Evolutionary conservation across 1,139 yeast species (phyloP).

Genomic region (Maudiozyma humilis): DNA sequence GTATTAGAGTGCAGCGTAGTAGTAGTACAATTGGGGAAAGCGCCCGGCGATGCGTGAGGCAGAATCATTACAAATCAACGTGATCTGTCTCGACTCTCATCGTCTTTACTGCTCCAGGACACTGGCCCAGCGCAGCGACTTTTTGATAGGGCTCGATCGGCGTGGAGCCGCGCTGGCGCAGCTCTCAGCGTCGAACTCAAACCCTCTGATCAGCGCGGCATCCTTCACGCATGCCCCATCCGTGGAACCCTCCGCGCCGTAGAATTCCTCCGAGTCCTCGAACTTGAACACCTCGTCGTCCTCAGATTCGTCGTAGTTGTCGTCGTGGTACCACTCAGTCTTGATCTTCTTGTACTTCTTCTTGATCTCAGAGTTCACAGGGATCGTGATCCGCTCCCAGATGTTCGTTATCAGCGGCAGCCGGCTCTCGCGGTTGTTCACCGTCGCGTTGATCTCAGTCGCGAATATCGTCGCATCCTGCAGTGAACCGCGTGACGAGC

Average conservation of each 20-base stretch:
- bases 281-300: constrained; percentile 1
- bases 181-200: constrained; percentile 10
- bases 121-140: constrained; percentile 41
- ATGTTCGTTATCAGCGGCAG: constrained; percentile 36
- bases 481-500: constrained; percentile 56
- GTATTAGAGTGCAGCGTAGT: too few relatives aligned
- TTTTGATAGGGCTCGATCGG: constrained; percentile 6
- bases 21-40: too few relatives aligned
- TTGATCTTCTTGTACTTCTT: constrained; percentile 12
- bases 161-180: background rate
- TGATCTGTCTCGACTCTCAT: background rate
- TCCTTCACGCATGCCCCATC: constrained; percentile 7
- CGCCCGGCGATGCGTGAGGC: too few relatives aligned
- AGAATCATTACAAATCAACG: too few relatives aligned
- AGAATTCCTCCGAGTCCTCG: constrained; percentile 3
- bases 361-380: constrained; percentile 12
- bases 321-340: constrained; percentile 8
- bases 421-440: constrained; percentile 42
- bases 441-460: constrained; percentile 58
- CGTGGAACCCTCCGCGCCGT: background rate
- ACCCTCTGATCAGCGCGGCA: constrained; percentile 15
- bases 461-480: constrained; percentile 71
- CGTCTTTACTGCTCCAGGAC: constrained; percentile 35
- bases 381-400: constrained; percentile 17
- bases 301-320: constrained; percentile 2